Evolutionary conservation across 2,329 filamentous ascomycete species (phyloP), one percentile per base, ranked within the genome.

Genomic region (Drechmeria coniospora): DNA sequence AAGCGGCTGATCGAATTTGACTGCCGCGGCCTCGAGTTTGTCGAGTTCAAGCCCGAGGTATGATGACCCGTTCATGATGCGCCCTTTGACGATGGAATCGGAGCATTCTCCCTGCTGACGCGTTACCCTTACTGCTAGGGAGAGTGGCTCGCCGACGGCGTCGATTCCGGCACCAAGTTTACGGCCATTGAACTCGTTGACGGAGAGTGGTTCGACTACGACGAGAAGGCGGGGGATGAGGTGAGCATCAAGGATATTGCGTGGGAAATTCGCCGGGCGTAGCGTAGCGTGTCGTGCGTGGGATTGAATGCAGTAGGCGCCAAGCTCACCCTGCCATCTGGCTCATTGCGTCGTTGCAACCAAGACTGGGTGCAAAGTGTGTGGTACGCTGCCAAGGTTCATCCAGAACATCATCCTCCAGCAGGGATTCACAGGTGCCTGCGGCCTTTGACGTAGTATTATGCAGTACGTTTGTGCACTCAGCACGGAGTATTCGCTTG

Each of bases 131-230:
- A n/a, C n/a, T n/a, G 15, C 10, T 15, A 92, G 79, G 90, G 90
- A 9, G 80, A 92, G 26, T 98, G 86, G 80, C 61, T 87, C 31
- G 86, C 79, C 0, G 82, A 79, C 25, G 90, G 86, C 3, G 34
- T 67, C 11, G 86, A 94, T 12, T 84, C 83, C 0, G 66, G 64
- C 8, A 90, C 80, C 22, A 80, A 82, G 43, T 98, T 98, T 46
- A 64, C 71, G 0, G 72, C 57, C 5, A 79, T 95, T 29, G 86
- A 95, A 40, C 56, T 98, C 30, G 61, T 63, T 0, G 90, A 98
- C 16, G 87, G 81, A 15, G 90, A 98, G 44, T 98, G 90, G 90
- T 98, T 79, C 53, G 87, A 95, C 43, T 98, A 95, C 45, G 86
- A 95, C 41, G 86, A 95, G 56, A 94, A 95, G 61, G 68, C 81